Base-by-base conservation (phyloP, 257 asterid species). In the Petrea volubilis region DNA sequence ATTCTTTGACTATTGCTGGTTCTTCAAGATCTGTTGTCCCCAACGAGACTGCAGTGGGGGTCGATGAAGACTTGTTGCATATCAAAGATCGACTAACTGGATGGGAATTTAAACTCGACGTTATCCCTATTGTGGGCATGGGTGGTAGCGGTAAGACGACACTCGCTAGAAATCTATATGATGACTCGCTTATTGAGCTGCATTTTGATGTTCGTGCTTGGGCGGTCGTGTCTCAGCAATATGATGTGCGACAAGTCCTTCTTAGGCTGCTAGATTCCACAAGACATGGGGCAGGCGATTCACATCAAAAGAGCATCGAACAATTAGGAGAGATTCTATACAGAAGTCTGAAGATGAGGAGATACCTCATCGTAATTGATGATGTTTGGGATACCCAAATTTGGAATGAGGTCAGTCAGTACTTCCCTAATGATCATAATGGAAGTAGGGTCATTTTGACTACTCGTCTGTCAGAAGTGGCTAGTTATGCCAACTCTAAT, bases 381-480 rank as follows among this genome's bases (percentile, higher is more conserved):
- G 82, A 73, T 53, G 62, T 77, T 10, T 77, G 78, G 82, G 70
- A 51, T 10, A 67, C 47, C 10, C 15, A 72, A 27, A 21, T 43
- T 58, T 72, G 71, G 71, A 59, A 58, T 31, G 47, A 60, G n/a
- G 28, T 77, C 3, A 67, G 20, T 14, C 66, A 75, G 52, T 77
- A 47, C 15, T 67, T 77, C 25, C 82, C 82, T 8, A 71, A 72
- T 67, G 78, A 71, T 28, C 25, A 40, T 36, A 77, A 62, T 33
- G 74, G 81, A 6, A 77, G 78, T 43, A 60, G 74, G 27, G 60
- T 77, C 7, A 46, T 77, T 23, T 43, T 73, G 40, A 77, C 82
- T 12, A 70, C 78, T 27, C 76, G 75, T 63, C 58, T 58, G 2
- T 49, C 40, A 7, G 59, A 60, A 25, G 68, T 70, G 34, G 75